Conservation (phyloP, 805 yeast genomes). For the Torulaspora quercuum region DNA sequence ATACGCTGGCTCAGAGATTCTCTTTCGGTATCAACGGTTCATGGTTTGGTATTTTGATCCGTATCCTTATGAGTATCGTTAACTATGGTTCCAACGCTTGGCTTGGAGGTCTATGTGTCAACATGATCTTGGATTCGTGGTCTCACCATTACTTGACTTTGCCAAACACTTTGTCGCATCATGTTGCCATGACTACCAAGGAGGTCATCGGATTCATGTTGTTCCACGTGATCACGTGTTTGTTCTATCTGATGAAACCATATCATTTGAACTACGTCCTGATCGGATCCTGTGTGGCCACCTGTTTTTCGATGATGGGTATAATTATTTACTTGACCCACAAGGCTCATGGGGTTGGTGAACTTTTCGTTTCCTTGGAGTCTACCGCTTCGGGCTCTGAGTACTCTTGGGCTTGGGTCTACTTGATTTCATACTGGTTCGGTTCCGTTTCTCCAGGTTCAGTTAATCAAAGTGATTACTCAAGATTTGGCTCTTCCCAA, state of each 20-base stretch:
- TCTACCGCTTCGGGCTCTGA: conserved; percentile 37
- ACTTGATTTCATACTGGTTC: conserved; percentile 43
- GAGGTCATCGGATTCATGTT: conserved; percentile 40
- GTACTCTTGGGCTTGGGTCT: conserved; percentile 43
- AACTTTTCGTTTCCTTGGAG: conserved; percentile 30
- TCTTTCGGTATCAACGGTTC: conserved; percentile 48
- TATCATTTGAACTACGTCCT: conserved; percentile 41
- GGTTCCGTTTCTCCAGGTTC: conserved; percentile 43
- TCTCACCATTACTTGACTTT: conserved; percentile 38
- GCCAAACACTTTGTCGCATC: conserved; percentile 34
- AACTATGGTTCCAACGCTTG: conserved; percentile 48
- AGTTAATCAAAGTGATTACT: conserved; percentile 42
- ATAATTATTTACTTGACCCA: conserved; percentile 38
- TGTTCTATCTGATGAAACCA: conserved; percentile 43
- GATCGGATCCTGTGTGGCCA: conserved; percentile 37
- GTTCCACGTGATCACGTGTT: conserved; percentile 44
- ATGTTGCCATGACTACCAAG: conserved; percentile 38
- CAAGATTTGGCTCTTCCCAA: conserved; percentile 39
- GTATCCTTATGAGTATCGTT: conserved; percentile 46
- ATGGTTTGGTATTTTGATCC: conserved; percentile 40
- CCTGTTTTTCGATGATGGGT: conserved; percentile 42
- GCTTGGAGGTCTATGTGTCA: conserved; percentile 44
- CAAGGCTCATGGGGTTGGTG: conserved; percentile 38
- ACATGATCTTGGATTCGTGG: conserved; percentile 41
- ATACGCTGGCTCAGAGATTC: conserved; percentile 45